Percentiles rank a stretch among this genome's conserved stretches.
phyloP scores from a whole-genome alignment of 352 stramenopile species.

The Pythium guiyangense region DNA sequence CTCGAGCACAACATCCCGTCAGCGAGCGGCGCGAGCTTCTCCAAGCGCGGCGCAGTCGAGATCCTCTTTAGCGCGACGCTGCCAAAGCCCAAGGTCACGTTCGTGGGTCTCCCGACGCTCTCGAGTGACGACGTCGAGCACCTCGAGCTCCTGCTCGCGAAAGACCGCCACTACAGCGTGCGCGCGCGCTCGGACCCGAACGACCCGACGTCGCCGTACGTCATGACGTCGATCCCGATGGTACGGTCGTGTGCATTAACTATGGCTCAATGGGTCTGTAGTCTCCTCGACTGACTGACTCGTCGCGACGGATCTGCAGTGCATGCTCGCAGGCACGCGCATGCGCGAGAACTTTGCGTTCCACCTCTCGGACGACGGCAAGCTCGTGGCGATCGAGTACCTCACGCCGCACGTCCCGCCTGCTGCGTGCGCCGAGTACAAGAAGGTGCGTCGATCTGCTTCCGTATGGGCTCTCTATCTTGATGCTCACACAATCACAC shows the following conservation, averaged over 20 bases:
- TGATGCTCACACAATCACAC: neutral
- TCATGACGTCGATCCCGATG: slow-evolving; percentile 75
- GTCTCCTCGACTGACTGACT: too few relatives aligned
- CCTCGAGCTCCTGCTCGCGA: slow-evolving; percentile 37
- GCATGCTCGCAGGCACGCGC: slow-evolving; percentile 63
- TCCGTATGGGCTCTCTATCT: too few relatives aligned
- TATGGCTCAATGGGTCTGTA: neutral
- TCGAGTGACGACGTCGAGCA: slow-evolving; percentile 37
- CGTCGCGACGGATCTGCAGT: slow-evolving; percentile 18
- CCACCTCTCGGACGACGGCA: slow-evolving; percentile 70
- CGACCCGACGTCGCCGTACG: slow-evolving; percentile 56
- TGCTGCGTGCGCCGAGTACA: slow-evolving; percentile 37
- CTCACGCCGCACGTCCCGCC: slow-evolving; percentile 52
- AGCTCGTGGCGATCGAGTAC: slow-evolving; percentile 82
- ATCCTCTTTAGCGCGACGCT: slow-evolving; percentile 45
- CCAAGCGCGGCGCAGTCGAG: slow-evolving; percentile 48
- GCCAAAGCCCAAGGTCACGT: slow-evolving; percentile 61
- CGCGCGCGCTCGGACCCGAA: slow-evolving; percentile 55
- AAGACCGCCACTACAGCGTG: slow-evolving; percentile 61
- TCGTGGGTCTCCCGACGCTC: slow-evolving; percentile 43
- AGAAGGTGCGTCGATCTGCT: slow-evolving; percentile 48
- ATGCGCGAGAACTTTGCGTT: slow-evolving; percentile 82
- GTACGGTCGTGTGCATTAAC: slow-evolving; percentile 12
- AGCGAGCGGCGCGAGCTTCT: slow-evolving; percentile 24
- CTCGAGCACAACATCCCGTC: slow-evolving; percentile 61